Evolutionary conservation across 306 rosid species (phyloP), one percentile per base, ranked within the genome.

Genomic region (Sphenostylis stenocarpa): DNA sequence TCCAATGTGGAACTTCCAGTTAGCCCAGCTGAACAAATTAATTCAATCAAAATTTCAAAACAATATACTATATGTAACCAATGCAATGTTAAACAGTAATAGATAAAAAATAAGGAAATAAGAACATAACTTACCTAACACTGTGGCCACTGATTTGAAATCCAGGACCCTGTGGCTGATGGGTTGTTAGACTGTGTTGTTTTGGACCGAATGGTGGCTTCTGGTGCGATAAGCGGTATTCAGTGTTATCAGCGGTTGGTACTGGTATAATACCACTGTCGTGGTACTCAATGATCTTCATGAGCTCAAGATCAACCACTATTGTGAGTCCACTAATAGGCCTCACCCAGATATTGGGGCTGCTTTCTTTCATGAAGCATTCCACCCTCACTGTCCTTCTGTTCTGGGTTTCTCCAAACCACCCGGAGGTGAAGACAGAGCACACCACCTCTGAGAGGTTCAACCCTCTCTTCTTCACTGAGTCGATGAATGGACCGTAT

Each of bases 401-500:
- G 29, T 60, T 77, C 13, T 57, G 49, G 1, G 17, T 20, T 58
- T 84, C 87, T 7, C 82, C 87, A n/a, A 48, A 80, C 87, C 87
- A 80, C 1, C 87, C 87, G n/a, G 67, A 1, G 1, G 80, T 39
- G 61, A 84, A 84, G 9, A 9, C 0, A 10, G 87, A 71, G 20
- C 87, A 84, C 39, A 80, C 82, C 12, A 84, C 85, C n/a, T 80
- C 87, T 7, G 85, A 84, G 31, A 84, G 34, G 45, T 84, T 84
- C 43, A 80, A 49, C 6, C 87, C 87, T 72, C 87, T 80, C 74
- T 77, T 84, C 9, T 77, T 49, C 5, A 84, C 55, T 0, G 87
- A 80, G 1, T 65, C 82, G 4, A 56, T 60, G 49, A 84, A 84
- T 6, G 82, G 80, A 4, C 65, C 67, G 16, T 84, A 76, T 28